Conservation (phyloP, 257 asterid genomes). For the Lantana camara region DNA sequence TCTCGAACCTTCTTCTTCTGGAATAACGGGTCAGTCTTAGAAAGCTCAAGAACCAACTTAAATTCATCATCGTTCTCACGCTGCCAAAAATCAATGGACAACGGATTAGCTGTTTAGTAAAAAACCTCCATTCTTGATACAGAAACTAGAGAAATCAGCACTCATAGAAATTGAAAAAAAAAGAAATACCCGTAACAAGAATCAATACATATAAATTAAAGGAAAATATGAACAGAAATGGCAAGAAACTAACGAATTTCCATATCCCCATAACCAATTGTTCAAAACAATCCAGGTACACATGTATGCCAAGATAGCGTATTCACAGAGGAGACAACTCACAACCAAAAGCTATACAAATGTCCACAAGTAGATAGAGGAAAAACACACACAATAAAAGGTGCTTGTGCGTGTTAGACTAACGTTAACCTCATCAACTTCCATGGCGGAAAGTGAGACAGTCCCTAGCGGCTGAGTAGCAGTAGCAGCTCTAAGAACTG, state of each 20-base stretch:
- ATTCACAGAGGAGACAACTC: no score
- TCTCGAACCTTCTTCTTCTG: slow-evolving; percentile 64
- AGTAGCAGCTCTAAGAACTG: no score
- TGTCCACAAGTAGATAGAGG: neutral
- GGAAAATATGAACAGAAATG: neutral
- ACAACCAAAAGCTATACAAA: no score
- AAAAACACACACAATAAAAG: neutral
- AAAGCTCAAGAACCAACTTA: slow-evolving; percentile 54
- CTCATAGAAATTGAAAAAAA: neutral
- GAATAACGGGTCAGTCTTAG: slow-evolving; percentile 58
- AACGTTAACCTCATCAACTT: slow-evolving; percentile 28
- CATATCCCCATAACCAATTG: neutral
- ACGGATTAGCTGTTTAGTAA: slow-evolving; percentile 7
- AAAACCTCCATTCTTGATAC: neutral
- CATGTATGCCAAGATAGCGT: neutral
- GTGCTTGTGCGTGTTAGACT: slow-evolving; percentile 9
- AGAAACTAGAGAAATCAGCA: neutral
- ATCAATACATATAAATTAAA: neutral
- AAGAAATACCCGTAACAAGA: neutral
- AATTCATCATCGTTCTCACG: slow-evolving; percentile 45
- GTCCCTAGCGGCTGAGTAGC: no score
- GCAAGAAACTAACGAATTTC: neutral
- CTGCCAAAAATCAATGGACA: slow-evolving; percentile 39
- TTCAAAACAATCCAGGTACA: slow-evolving; percentile 10
- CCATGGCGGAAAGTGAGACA: slow-evolving; percentile 18